Evolutionary conservation across 768 basidiomycete genomes (phyloP).

Genomic region (Lactarius hengduanensis): DNA sequence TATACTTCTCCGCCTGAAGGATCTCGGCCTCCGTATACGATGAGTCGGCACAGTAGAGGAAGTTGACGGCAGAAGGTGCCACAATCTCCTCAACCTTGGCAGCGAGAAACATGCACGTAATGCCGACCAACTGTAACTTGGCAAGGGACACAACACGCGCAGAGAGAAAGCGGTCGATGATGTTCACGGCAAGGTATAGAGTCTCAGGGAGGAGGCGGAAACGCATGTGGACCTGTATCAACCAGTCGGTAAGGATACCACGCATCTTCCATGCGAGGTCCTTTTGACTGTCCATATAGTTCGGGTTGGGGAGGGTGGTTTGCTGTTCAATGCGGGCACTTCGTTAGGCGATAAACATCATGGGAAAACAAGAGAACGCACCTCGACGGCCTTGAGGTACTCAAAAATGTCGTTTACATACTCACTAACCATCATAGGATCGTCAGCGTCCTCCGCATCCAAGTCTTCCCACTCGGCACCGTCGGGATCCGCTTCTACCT

Average conservation of each 20-base stretch:
- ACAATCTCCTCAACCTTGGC: constrained; percentile 93
- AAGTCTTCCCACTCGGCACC: constrained; percentile 83
- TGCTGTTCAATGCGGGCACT: constrained; percentile 43
- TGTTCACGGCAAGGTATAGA: constrained; percentile 84
- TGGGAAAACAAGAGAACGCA: constrained; percentile 36
- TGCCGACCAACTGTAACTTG: constrained; percentile 78
- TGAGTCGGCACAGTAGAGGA: constrained; percentile 75
- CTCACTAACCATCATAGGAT: constrained; percentile 96
- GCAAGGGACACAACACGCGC: constrained; percentile 56
- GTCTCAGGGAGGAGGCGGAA: constrained; percentile 89
- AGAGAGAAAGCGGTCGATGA: constrained; percentile 68
- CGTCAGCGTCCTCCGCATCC: constrained; percentile 87
- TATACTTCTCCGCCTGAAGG: constrained; percentile 84
- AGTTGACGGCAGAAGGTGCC: constrained; percentile 79
- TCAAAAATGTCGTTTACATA: constrained; percentile 93
- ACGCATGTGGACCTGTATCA: constrained; percentile 85
- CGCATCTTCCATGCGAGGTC: constrained; percentile 90
- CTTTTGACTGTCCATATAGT: constrained; percentile 82
- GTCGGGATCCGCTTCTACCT: constrained; percentile 65
- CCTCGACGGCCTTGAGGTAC: constrained; percentile 86
- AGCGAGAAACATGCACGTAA: constrained; percentile 83
- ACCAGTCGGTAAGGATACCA: constrained; percentile 87
- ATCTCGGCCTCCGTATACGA: constrained; percentile 79
- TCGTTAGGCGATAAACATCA: constrained; percentile 25
- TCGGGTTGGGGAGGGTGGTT: constrained; percentile 73